These are phyloP conservation scores for Haberlea rhodopensis DNA, from an alignment of 257 asterid genomes.

Conservation along the genomic window DNA sequence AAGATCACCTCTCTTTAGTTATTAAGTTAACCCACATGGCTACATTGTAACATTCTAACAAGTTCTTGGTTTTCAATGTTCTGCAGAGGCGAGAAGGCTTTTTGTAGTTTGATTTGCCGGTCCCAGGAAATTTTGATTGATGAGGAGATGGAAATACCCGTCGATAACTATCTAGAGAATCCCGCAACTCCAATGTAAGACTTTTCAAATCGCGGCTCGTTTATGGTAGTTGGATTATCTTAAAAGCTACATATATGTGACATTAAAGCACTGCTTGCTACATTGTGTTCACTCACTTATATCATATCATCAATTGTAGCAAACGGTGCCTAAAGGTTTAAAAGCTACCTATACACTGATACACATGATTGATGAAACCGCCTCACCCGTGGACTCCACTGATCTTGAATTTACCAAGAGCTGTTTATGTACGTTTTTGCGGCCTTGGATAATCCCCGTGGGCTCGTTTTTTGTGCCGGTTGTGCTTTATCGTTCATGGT, in stretches of 20 bases:
- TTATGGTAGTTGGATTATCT: too few relatives aligned
- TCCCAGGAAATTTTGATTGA: conserved; percentile 65
- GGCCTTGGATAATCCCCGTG: conserved; percentile 36
- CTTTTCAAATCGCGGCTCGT: conserved; percentile 42
- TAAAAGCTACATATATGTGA: too few relatives aligned
- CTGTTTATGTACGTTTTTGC: too few relatives aligned
- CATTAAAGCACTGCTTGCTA: too few relatives aligned
- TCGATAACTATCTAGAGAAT: conserved; percentile 32
- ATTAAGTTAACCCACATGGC: too few relatives aligned
- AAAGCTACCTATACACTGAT: conserved; percentile 27
- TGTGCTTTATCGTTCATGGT: conserved; percentile 48
- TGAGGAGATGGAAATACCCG: conserved; percentile 53
- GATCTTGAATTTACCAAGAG: too few relatives aligned
- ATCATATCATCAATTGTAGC: too few relatives aligned
- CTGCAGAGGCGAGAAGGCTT: conserved; percentile 84
- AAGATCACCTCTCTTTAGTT: conserved; percentile 1
- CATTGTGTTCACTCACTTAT: conserved; percentile 24
- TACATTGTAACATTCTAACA: too few relatives aligned
- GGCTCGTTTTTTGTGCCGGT: conserved; percentile 36
- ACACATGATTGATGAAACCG: conserved; percentile 50
- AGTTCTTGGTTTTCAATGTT: conserved; percentile 24
- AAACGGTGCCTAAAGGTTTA: too few relatives aligned
- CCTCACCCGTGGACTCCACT: conserved; percentile 30
- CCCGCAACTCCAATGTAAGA: conserved; percentile 30
- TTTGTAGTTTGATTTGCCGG: conserved; percentile 82